phyloP scores from a whole-genome alignment of 1,284 basidiomycete genomes.

The Fomitopsis betulina region DNA sequence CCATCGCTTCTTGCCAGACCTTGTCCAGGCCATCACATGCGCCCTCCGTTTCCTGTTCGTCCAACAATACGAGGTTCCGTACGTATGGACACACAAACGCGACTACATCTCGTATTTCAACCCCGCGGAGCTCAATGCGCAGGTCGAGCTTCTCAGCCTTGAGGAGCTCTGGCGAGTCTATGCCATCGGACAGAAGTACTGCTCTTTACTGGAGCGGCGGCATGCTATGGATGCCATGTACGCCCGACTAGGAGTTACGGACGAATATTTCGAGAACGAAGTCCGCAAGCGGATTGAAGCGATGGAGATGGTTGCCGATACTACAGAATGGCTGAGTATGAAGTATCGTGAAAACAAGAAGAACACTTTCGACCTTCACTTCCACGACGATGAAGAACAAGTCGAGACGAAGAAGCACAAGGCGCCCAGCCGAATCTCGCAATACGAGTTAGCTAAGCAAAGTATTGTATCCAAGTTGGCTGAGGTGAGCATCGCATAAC shows the following conservation, averaged over 20 bases:
- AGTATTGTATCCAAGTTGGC: constrained; percentile 74
- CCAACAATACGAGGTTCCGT: constrained; percentile 90
- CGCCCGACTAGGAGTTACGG: constrained; percentile 54
- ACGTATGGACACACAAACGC: constrained; percentile 91
- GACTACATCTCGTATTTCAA: constrained; percentile 86
- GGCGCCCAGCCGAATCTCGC: constrained; percentile 80
- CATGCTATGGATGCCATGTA: constrained; percentile 63
- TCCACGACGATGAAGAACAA: constrained; percentile 64
- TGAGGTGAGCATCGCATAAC: constrained; percentile 42
- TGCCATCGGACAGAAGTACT: constrained; percentile 80
- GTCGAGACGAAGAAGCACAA: constrained; percentile 65
- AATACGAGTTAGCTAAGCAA: constrained; percentile 83
- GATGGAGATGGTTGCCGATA: constrained; percentile 89
- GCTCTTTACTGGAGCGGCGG: constrained; percentile 77
- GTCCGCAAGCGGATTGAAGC: constrained; percentile 61
- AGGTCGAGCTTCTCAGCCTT: constrained; percentile 67
- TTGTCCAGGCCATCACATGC: constrained; percentile 78
- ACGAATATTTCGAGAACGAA: constrained; percentile 71
- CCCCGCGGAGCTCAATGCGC: constrained; percentile 45
- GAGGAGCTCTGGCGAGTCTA: constrained; percentile 89
- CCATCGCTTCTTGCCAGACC: constrained; percentile 58
- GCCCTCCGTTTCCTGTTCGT: constrained; percentile 85
- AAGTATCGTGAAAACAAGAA: constrained; percentile 79
- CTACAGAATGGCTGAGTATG: constrained; percentile 88
- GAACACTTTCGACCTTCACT: constrained; percentile 65